Evolutionary conservation across 768 basidiomycete species (phyloP).

Genomic region (Amanita thiersii): DNA sequence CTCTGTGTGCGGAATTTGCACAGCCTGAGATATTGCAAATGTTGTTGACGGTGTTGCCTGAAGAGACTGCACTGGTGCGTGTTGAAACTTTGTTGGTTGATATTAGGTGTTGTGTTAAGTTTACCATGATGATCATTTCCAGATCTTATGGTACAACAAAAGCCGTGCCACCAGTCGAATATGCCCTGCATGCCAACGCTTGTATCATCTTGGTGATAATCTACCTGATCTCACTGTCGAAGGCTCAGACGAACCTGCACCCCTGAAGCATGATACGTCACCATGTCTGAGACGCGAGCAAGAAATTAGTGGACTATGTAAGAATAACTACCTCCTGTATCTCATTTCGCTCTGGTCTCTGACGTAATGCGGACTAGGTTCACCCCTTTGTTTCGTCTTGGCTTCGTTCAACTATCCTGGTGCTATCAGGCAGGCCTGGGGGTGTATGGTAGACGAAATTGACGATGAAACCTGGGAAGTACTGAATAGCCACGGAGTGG

Average conservation of each 20-base stretch:
- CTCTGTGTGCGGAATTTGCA: conserved; percentile 70
- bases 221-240: conserved; percentile 39
- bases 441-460: conserved; percentile 58
- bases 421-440: conserved; percentile 63
- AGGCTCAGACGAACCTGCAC: conserved; percentile 8
- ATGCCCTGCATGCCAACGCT: conserved; percentile 69
- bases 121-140: neutral
- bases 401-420: conserved; percentile 58
- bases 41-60: conserved; percentile 59
- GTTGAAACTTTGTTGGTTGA: neutral
- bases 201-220: conserved; percentile 63
- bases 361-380: conserved; percentile 40
- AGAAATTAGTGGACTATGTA: conserved; percentile 71
- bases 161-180: conserved; percentile 61
- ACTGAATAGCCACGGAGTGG: conserved; percentile 37
- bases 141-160: conserved; percentile 86
- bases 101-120: conserved; percentile 2
- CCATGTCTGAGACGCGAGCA: conserved; percentile 51
- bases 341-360: neutral
- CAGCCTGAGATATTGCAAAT: conserved; percentile 70
- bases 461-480: conserved; percentile 57
- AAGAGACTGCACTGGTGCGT: conserved; percentile 64
- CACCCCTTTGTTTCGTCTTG: conserved; percentile 68
- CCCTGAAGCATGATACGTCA: conserved; percentile 9
- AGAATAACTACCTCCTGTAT: too few relatives aligned